A percentile compares a stretch with the other conserved stretches of the same genome.
These are phyloP conservation scores for Talaromyces sp. DNA, from an alignment of 2,329 filamentous ascomycete species.

Conservation along the genomic window DNA sequence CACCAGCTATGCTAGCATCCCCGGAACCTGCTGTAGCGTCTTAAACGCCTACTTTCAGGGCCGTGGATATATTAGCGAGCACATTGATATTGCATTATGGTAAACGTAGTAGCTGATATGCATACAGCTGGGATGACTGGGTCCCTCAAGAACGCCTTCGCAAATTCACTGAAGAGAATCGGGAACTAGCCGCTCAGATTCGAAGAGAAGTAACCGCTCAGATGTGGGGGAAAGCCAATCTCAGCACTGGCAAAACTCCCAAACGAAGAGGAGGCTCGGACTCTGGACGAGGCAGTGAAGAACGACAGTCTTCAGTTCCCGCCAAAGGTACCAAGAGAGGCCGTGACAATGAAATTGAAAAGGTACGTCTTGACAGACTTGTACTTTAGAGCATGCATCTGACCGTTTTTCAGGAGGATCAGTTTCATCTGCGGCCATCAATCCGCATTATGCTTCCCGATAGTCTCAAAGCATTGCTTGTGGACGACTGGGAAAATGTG, in stretches of 20 bases:
- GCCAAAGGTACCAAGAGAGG: slow-evolving; percentile 44
- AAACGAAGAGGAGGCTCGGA: slow-evolving; percentile 44
- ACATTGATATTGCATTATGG: too few relatives aligned
- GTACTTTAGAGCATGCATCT: background rate
- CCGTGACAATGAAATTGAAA: slow-evolving; percentile 48
- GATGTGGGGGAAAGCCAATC: slow-evolving; percentile 27
- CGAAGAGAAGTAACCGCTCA: slow-evolving; percentile 42
- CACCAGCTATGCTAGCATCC: background rate
- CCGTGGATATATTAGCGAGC: background rate
- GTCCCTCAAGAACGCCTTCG: slow-evolving; percentile 88
- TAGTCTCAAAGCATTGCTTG: slow-evolving; percentile 82
- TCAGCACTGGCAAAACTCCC: slow-evolving; percentile 16
- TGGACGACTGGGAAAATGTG: slow-evolving; percentile 98
- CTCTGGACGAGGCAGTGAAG: slow-evolving; percentile 46
- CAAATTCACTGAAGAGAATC: slow-evolving; percentile 93
- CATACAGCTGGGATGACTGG: slow-evolving; percentile 89
- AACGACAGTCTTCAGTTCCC: slow-evolving; percentile 43
- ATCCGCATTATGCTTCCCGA: slow-evolving; percentile 86
- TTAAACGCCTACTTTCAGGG: background rate
- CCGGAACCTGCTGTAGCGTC: background rate
- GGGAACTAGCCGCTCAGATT: slow-evolving; percentile 67
- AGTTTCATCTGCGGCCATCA: slow-evolving; percentile 77
- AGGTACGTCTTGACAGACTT: slow-evolving; percentile 30
- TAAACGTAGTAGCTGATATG: slow-evolving; percentile 15
- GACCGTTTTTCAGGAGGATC: slow-evolving; percentile 66